Base-by-base conservation (phyloP, 805 yeast species). In the Yarrowia sp. region DNA sequence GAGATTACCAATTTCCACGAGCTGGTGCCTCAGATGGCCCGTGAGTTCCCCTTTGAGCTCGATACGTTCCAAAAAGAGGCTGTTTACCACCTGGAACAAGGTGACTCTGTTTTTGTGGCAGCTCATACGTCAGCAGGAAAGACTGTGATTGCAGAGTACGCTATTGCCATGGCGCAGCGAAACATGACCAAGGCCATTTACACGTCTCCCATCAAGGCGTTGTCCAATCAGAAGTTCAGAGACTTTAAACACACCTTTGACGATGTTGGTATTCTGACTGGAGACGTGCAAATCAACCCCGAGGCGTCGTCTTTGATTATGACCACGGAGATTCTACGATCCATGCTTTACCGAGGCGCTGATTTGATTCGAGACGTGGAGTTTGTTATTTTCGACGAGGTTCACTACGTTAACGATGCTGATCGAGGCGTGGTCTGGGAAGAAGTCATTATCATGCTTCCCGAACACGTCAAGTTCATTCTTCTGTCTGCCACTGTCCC, bases 351-450 rank as follows among this genome's bases (percentile, higher is more conserved):
- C 72, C 81, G 97, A 71, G 99, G 99, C 67, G 97, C 98, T 0
- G 99, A 95, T 77, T 76, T 95, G 49, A 92, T 95, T 70, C 82
- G 99, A 74, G 99, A 95, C 76, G 98, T 95, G 21, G 99, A 93
- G 73, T 95, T 92, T 79, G 97, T 95, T 28, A 92, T 95, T 41
- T 95, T 95, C 74, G 99, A 95, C 77, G 99, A 95, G 74, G 99
- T 95, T 1, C 99, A 95, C 76, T 95, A 95, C 73, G 97, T 95
- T 67, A 95, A 95, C 74, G 99, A 95, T 77, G 87, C 90, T 66
- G 97, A 91, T 72, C 85, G 99, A 75, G 99, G 99, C 72, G 99
- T 95, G 16, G 99, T 95, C 4, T 95, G 99, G 99, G 99, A 95
- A 78, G 99, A 95, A 77, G 98, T 95, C 22, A 95, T 95, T 67